These are phyloP conservation scores for Sphaerulina musiva DNA, from an alignment of 2,329 filamentous ascomycete species.

Conservation along the genomic window DNA sequence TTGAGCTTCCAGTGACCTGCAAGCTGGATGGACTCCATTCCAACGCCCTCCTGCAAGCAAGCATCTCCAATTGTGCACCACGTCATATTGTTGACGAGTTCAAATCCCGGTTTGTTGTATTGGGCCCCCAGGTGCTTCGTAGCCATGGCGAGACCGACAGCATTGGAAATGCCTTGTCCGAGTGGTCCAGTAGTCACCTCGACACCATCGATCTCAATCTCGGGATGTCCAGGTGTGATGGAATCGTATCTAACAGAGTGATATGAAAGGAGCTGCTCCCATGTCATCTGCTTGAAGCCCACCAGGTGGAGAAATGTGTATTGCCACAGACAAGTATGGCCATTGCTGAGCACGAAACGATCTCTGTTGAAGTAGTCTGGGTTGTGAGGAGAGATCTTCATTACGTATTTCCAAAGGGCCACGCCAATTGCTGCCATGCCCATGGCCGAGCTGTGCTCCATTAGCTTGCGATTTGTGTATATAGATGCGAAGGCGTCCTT, in stretches of 20 bases:
- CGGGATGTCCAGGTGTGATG: conserved; percentile 45
- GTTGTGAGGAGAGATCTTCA: conserved; percentile 53
- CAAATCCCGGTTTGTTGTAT: conserved; percentile 47
- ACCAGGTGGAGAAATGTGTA: conserved; percentile 48
- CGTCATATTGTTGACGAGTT: conserved; percentile 47
- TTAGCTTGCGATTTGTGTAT: conserved; percentile 4
- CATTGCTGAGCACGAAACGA: conserved; percentile 58
- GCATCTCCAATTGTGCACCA: conserved; percentile 55
- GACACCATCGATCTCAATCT: conserved; percentile 53
- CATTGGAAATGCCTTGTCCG: conserved; percentile 54
- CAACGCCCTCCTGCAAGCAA: conserved; percentile 54
- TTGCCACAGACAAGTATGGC: conserved; percentile 52
- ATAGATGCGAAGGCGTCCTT: conserved; percentile 20
- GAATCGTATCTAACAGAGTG: conserved; percentile 45
- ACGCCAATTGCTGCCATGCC: conserved; percentile 58
- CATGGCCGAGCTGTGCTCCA: conserved; percentile 44
- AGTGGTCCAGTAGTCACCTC: conserved; percentile 56
- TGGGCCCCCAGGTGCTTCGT: conserved; percentile 50
- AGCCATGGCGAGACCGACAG: conserved; percentile 55
- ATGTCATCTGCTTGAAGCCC: conserved; percentile 50
- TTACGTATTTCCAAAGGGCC: conserved; percentile 56
- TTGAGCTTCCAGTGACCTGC: conserved; percentile 51
- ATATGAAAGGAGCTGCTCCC: conserved; percentile 52
- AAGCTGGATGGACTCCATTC: conserved; percentile 52
- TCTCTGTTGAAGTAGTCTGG: conserved; percentile 56